Base-by-base conservation (phyloP, 768 basidiomycete species). In the Phlegmacium glaucopus region DNA sequence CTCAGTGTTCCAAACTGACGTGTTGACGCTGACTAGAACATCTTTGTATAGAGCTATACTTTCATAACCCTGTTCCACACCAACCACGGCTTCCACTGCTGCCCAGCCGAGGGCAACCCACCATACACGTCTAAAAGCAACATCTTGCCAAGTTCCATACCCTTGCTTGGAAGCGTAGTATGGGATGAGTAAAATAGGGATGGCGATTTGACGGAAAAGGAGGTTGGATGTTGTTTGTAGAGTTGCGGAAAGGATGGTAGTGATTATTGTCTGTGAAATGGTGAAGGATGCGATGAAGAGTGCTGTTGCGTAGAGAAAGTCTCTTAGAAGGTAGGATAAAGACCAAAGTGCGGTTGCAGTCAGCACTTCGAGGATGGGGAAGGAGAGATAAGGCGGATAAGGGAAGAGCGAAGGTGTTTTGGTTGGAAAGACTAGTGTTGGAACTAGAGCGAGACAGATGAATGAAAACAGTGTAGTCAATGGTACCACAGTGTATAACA, bases 21-120 rank as follows among this genome's bases (percentile, higher is more conserved):
- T 61, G 50, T 55, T 59, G 17, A 71, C 63, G 18, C 58, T 63
- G 13, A 87, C 78, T 54, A 89, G 77, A 0, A 85, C 83, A 58
- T 85, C 83, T 39, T 76, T 72, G 63, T 91, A 92, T 7, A 86
- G 67, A 10, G 70, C 65, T 35, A 91, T 74, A 25, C 79, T 78
- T 40, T 77, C 77, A 58, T 88, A 92, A 8, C 86, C 87, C 60
- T 90, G 89, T 44, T 70, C 67, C 43, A 90, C 72, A 4, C 80
- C 78, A 1, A 81, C 79, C 16, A 76, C 52, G 4, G 83, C 83
- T 53, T 89, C 90, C 4, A 81, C 83, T 6, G 77, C 65, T 10
- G 86, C 84, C 83, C 84, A 89, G 0, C 86, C 85, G 2, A 91
- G 69, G 2, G 85, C 83, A 30, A 88, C 66, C 83, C 83, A 88